Evolutionary conservation across 1,139 yeast species (phyloP).

Genomic region (Saccharomyces hybrid): DNA sequence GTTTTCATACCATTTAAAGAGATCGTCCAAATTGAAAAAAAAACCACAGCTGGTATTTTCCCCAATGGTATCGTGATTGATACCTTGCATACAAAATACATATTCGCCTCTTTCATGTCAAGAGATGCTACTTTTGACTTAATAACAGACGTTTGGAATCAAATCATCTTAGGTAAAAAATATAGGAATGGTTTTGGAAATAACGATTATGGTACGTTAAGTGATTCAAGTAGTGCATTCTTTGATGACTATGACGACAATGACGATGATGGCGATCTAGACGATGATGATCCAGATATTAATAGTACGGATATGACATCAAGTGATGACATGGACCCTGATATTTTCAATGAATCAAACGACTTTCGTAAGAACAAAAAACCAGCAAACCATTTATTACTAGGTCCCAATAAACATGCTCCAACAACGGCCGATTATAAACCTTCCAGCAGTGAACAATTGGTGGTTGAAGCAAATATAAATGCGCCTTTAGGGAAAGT

Average conservation of each 20-base stretch:
- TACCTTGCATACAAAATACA: constrained; percentile 62
- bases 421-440: constrained; percentile 47
- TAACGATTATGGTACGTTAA: constrained; percentile 10
- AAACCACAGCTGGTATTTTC: constrained; percentile 62
- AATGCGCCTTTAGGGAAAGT: constrained; percentile 78
- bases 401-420: constrained; percentile 42
- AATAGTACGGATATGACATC: constrained; percentile 25
- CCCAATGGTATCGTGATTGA: constrained; percentile 69
- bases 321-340: constrained; percentile 24
- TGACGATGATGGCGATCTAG: constrained; percentile 22
- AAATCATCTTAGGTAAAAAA: constrained; percentile 29
- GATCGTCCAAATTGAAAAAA: constrained; percentile 63
- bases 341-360: constrained; percentile 8
- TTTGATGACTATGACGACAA: constrained; percentile 12
- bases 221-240: constrained; percentile 9
- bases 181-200: constrained; percentile 20
- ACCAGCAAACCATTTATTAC: constrained; percentile 6
- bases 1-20: constrained; percentile 60
- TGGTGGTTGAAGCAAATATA: constrained; percentile 53
- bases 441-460: constrained; percentile 52
- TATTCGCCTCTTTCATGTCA: constrained; percentile 63
- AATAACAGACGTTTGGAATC: constrained; percentile 56
- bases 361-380: constrained; percentile 5
- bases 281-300: constrained; percentile 4
- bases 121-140: constrained; percentile 60